Base-by-base conservation (phyloP, 1,139 yeast species). In the Taiozyma sp. region DNA sequence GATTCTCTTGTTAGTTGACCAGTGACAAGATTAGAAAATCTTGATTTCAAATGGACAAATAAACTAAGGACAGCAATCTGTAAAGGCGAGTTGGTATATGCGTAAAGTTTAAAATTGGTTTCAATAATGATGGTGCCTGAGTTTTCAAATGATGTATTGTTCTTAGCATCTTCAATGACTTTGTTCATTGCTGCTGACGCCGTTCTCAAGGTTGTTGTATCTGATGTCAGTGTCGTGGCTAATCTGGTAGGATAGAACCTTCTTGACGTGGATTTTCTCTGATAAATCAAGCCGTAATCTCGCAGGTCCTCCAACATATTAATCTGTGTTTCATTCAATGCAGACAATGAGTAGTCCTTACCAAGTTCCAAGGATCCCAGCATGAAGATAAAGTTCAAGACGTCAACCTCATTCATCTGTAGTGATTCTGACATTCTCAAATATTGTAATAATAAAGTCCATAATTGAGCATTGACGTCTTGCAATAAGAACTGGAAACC, bases 341-440 rank as follows among this genome's bases (percentile, higher is more conserved):
- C 83, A 5, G 81, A 72, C 1, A 86, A 78, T 0, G 90, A 80
- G 64, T 95, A 93, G 47, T 92, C 90, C 58, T 86, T 84, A 1
- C 99, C 99, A 34, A 92, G 73, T 63, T 93, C 97, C 48, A 95
- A 74, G 4, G 97, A 89, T 3, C 99, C 99, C 46, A 93, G 73
- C 80, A 92, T 86, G 70, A 93, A 95, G 19, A 93, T 86, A 66
- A 93, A 93, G 66, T 93, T 92, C 45, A 93, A 75, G 43, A 93
- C 97, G 64, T 95, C 99, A 29, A 93, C 99, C 0, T 97, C 95
- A 68, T 93, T 96, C 96, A 92, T 89, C 62, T 87, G 83, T 48
- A 89, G 75, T 45, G 84, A 84, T 61, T 89, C 95, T 0, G 97
- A 81, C 76, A 90, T 79, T 65, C 87, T 87, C 55, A 95, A 73